Percentiles rank a stretch among this genome's conserved stretches.
Conservation (phyloP, 1,284 basidiomycete genomes). For the Fereydounia khargensis region DNA sequence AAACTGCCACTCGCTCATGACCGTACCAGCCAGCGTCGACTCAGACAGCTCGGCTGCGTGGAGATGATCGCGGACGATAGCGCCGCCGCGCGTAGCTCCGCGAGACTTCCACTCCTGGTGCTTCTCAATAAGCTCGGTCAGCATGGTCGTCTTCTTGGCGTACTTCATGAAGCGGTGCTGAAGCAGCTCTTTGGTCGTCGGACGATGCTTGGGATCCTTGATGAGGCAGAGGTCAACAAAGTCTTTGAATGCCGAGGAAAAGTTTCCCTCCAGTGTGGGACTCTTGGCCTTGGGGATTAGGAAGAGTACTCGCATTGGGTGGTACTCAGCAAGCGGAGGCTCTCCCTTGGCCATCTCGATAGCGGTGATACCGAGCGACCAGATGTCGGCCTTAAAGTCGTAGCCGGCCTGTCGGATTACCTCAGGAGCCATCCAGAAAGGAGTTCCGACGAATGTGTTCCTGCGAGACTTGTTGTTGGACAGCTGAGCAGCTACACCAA, state of each 20-base stretch:
- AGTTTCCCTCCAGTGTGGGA: constrained; percentile 80
- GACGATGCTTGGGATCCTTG: constrained; percentile 85
- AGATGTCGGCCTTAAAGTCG: constrained; percentile 60
- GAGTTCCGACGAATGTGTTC: constrained; percentile 87
- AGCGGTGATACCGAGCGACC: constrained; percentile 60
- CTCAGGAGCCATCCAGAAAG: constrained; percentile 97
- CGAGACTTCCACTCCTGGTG: constrained; percentile 54
- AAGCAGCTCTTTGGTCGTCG: constrained; percentile 83
- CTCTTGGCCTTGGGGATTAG: constrained; percentile 69
- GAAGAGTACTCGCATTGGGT: constrained; percentile 61
- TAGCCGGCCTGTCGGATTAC: constrained; percentile 90
- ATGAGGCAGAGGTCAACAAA: constrained; percentile 87
- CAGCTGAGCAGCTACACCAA: constrained; percentile 90
- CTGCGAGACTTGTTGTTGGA: constrained; percentile 72
- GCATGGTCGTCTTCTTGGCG: constrained; percentile 72
- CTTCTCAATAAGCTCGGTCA: constrained; percentile 78
- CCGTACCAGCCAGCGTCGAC: constrained; percentile 60
- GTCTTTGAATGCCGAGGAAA: constrained; percentile 82
- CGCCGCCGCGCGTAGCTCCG: constrained; percentile 36
- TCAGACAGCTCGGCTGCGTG: constrained; percentile 24
- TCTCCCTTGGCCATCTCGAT: constrained; percentile 61
- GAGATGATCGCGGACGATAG: constrained; percentile 35
- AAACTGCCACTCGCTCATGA: constrained; percentile 92
- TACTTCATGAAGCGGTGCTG: constrained; percentile 85
- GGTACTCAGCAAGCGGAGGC: constrained; percentile 60